Evolutionary conservation across 2,329 filamentous ascomycete genomes (phyloP).

Genomic region (Aspergillus fischeri): DNA sequence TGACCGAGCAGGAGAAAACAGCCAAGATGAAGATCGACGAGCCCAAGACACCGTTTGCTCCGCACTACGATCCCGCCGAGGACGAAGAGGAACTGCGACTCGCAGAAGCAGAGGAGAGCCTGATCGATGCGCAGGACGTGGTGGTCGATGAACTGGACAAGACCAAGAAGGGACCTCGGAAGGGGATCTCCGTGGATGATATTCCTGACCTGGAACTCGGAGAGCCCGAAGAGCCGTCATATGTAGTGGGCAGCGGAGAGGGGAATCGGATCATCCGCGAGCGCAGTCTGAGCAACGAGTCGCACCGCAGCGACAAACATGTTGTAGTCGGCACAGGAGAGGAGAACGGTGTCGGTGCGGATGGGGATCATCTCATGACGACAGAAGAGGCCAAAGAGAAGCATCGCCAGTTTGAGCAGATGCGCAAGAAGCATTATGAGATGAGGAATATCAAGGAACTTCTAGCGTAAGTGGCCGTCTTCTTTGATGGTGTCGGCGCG

Average conservation of each 20-base stretch:
- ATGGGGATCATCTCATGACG: conserved; percentile 50
- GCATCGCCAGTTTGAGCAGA: conserved; percentile 83
- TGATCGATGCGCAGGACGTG: conserved; percentile 66
- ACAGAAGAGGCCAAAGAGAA: conserved; percentile 77
- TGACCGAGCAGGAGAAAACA: conserved; percentile 92
- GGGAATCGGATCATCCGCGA: conserved; percentile 43
- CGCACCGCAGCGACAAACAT: conserved; percentile 59
- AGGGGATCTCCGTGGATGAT: conserved; percentile 60
- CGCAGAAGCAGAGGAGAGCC: conserved; percentile 28
- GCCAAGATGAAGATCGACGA: conserved; percentile 99
- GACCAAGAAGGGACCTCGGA: conserved; percentile 43
- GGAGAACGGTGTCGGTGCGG: conserved; percentile 32
- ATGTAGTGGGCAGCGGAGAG: conserved; percentile 22
- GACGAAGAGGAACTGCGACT: conserved; percentile 66
- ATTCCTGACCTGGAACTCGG: conserved; percentile 91
- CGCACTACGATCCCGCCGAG: conserved; percentile 83
- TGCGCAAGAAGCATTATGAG: conserved; percentile 96
- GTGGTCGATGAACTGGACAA: conserved; percentile 64
- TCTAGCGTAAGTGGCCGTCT: conserved; percentile 58
- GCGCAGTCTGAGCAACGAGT: conserved; percentile 39
- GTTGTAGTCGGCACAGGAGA: conserved; percentile 67
- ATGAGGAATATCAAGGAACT: conserved; percentile 92
- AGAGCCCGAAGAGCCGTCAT: conserved; percentile 77
- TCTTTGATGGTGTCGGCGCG: neutral
- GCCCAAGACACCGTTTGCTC: conserved; percentile 94